Evolutionary conservation across 164 flowering plant genomes (phyloP), one percentile per base, ranked within the genome.

Genomic region (Aristolochia contorta): DNA sequence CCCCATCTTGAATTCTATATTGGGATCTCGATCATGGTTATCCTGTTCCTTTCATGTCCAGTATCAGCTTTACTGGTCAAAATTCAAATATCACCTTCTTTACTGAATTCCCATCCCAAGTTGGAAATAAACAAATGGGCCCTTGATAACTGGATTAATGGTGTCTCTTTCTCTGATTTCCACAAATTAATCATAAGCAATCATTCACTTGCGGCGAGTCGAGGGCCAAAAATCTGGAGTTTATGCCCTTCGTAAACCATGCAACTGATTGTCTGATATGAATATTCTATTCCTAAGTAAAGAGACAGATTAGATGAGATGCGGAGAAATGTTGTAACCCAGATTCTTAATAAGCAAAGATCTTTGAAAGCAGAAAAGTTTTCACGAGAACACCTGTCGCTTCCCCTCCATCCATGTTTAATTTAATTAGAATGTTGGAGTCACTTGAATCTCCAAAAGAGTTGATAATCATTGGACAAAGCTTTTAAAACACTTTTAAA

Each of bases 1-100:
- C 59, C 54, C n/a, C 65, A 62, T 16, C 32, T 41, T 33, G 57
- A 33, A 52, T 47, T 50, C 22, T 48, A 23, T 23, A 32, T 60
- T 12, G 16, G 22, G 49, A n/a, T 37, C 13, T 27, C 6, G 21
- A 52, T 37, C 22, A 52, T 41, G 33, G 30, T 37, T 14, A 52
- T 32, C 27, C 33, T 61, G 46, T n/a, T 19, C n/a, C 21, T 51
- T 50, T 27, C 20, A 41, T 20, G 12, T 32, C 64, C 56, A 30
- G 24, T 27, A 37, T 58, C 19, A 51, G 15, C 41, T 47, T 14
- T 16, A 18, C 52, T n/a, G 43, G 19, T 13, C 46, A 27, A 30
- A 47, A 49, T 50, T 32, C 45, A 27, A 19, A 16, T 49, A 47
- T 43, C 12, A 18, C 32, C 12, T 20, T 51, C 20, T 19, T 50